Conservation (phyloP, 345 rosid species). For the Populus davidiana region DNA sequence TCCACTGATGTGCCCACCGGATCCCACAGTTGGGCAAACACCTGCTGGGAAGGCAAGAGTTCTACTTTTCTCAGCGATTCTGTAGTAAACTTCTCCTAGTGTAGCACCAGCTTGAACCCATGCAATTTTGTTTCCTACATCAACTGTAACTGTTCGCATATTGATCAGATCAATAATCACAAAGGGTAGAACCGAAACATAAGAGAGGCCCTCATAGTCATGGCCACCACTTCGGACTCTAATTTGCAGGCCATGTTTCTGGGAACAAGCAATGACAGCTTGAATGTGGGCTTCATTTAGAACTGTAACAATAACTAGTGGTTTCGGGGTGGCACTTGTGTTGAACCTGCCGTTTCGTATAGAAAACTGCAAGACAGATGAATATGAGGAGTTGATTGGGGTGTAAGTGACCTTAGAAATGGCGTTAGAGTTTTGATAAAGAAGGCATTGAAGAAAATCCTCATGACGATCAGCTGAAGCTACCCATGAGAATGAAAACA, state of each 20-base stretch:
- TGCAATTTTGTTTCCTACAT: background rate
- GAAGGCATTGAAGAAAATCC: constrained; percentile 5
- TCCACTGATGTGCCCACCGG: constrained; percentile 17
- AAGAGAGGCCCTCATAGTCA: background rate
- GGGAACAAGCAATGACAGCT: constrained; percentile 7
- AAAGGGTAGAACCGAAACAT: constrained; percentile 42
- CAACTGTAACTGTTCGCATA: constrained; percentile 4
- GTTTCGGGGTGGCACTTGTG: constrained; percentile 13
- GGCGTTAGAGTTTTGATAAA: background rate
- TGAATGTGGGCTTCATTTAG: constrained; percentile 12
- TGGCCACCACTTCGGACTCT: background rate
- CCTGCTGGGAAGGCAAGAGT: constrained; percentile 14
- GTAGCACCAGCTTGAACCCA: constrained; percentile 23
- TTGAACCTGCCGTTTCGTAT: constrained; percentile 18
- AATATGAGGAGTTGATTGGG: constrained; percentile 7
- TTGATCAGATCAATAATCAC: constrained; percentile 51
- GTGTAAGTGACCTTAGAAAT: constrained; percentile 11
- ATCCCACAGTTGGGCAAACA: constrained; percentile 21
- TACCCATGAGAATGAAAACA: background rate
- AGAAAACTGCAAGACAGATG: constrained; percentile 9
- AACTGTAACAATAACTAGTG: constrained; percentile 13
- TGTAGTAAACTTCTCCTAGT: constrained; percentile 17
- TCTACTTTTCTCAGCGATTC: constrained; percentile 12
- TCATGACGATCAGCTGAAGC: background rate
- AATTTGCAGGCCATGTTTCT: background rate